phyloP scores from a whole-genome alignment of 768 basidiomycete species.

The Leccinum incarnatum region DNA sequence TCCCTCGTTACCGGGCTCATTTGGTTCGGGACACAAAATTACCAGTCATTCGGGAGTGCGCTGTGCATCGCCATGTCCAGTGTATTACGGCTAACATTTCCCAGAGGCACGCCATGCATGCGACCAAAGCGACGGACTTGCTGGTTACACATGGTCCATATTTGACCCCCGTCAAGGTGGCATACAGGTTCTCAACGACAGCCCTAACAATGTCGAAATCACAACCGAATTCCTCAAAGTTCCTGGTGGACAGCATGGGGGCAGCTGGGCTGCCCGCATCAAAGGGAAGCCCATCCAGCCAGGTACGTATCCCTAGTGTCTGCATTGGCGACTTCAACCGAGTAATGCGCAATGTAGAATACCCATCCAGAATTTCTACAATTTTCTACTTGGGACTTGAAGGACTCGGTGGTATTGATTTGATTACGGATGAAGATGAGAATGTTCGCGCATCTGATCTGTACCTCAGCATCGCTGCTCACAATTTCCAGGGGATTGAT shows the following conservation, averaged over 20 bases:
- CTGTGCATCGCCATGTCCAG: slow-evolving; percentile 11
- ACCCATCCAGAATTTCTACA: slow-evolving; percentile 65
- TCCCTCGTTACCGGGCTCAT: slow-evolving; percentile 92
- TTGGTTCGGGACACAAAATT: slow-evolving; percentile 92
- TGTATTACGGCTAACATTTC: slow-evolving; percentile 1
- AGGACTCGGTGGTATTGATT: slow-evolving; percentile 76
- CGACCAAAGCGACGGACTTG: slow-evolving; percentile 81
- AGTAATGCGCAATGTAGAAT: slow-evolving; percentile 25
- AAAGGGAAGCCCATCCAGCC: slow-evolving; percentile 74
- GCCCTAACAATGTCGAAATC: slow-evolving; percentile 78
- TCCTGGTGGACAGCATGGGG: slow-evolving; percentile 77
- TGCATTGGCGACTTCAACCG: slow-evolving; percentile 22
- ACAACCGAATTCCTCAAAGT: slow-evolving; percentile 85
- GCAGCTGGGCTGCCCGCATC: slow-evolving; percentile 86
- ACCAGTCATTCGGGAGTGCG: slow-evolving; percentile 64
- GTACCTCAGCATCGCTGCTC: slow-evolving; percentile 2
- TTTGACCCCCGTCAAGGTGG: slow-evolving; percentile 87
- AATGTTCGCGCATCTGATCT: slow-evolving; percentile 49
- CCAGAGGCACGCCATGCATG: slow-evolving; percentile 81
- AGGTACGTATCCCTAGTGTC: slow-evolving; percentile 36
- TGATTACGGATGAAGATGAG: slow-evolving; percentile 75
- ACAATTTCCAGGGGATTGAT: slow-evolving; percentile 58
- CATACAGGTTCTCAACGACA: slow-evolving; percentile 79
- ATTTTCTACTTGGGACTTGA: slow-evolving; percentile 89
- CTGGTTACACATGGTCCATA: slow-evolving; percentile 81